phyloP scores from a whole-genome alignment of 148 eudicot species.

The Arctostaphylos glauca region DNA sequence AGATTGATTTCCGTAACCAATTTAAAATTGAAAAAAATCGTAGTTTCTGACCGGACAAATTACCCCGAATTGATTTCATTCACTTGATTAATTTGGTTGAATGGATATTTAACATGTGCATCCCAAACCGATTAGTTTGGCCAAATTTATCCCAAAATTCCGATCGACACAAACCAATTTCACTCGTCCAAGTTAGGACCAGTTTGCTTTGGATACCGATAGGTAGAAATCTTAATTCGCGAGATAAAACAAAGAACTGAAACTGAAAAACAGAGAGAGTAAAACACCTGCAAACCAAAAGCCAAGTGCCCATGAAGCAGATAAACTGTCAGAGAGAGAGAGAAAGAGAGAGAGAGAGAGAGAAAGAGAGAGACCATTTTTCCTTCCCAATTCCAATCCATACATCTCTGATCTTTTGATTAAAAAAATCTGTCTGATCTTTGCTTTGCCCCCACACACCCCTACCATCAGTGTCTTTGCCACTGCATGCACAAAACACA shows the following conservation, averaged over 20 bases:
- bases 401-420: conserved; percentile 13
- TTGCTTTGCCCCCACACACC: background rate
- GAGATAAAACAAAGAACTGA: background rate
- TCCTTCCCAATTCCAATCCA: conserved; percentile 19
- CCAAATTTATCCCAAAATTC: too few species aligned
- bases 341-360: conserved; percentile 13
- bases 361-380: background rate
- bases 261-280: conserved; percentile 1
- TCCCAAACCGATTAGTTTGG: too few species aligned
- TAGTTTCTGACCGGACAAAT: too few species aligned
- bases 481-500: too few species aligned
- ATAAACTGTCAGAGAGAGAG: conserved; percentile 25
- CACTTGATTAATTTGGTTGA: too few species aligned
- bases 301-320: conserved; percentile 28
- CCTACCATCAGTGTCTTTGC: conserved; percentile 28
- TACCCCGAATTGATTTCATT: too few species aligned
- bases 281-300: background rate
- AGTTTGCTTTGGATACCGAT: background rate
- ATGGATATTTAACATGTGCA: too few species aligned
- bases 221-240: background rate
- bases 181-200: too few species aligned
- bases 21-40: too few species aligned
- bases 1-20: too few species aligned
- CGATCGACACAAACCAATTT: too few species aligned
- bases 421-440: too few species aligned